Percentiles rank a stretch among this genome's conserved stretches.
Conservation (phyloP, 257 asterid species). For the Cordia subcordata region DNA sequence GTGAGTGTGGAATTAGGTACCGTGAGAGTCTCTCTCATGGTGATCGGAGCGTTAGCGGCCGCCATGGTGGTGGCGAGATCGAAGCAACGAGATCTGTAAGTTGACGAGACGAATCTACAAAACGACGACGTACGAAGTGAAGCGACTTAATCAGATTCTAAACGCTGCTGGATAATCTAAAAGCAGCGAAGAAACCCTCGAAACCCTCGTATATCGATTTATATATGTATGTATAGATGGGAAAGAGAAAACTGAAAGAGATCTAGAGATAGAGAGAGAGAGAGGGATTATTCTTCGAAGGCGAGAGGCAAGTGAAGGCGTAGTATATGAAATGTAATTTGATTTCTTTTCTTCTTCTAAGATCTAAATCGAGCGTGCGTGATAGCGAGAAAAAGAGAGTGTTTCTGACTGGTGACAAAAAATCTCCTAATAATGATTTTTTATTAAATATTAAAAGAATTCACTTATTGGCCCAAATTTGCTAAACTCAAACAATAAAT, state of each 20-base stretch:
- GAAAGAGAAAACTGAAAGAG: constrained; percentile 26
- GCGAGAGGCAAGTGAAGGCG: constrained; percentile 1
- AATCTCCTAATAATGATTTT: too few species aligned
- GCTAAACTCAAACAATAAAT: too few species aligned
- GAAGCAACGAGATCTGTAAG: constrained; percentile 29
- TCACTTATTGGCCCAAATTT: too few species aligned
- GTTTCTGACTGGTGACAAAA: too few species aligned
- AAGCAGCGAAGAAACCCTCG: constrained; percentile 40
- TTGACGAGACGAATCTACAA: constrained; percentile 1
- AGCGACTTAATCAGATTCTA: constrained; percentile 11
- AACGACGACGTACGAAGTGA: constrained; percentile 21
- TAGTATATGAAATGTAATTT: too few species aligned
- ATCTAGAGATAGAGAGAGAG: constrained; percentile 16
- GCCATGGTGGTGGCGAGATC: constrained; percentile 66
- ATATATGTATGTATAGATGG: constrained; percentile 2
- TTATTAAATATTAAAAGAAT: too few species aligned
- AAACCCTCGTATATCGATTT: constrained; percentile 28
- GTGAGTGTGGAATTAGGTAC: constrained; percentile 28
- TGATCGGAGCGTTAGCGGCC: constrained; percentile 99
- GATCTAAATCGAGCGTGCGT: too few species aligned
- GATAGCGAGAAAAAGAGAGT: neutral
- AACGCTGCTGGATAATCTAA: constrained; percentile 42
- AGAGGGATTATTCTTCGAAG: constrained; percentile 18
- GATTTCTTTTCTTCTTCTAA: neutral
- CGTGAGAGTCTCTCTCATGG: constrained; percentile 94